A percentile compares a stretch with the other conserved stretches of the same genome.
phyloP scores from a whole-genome alignment of 768 basidiomycete genomes.

The Suillus subalutaceus region DNA sequence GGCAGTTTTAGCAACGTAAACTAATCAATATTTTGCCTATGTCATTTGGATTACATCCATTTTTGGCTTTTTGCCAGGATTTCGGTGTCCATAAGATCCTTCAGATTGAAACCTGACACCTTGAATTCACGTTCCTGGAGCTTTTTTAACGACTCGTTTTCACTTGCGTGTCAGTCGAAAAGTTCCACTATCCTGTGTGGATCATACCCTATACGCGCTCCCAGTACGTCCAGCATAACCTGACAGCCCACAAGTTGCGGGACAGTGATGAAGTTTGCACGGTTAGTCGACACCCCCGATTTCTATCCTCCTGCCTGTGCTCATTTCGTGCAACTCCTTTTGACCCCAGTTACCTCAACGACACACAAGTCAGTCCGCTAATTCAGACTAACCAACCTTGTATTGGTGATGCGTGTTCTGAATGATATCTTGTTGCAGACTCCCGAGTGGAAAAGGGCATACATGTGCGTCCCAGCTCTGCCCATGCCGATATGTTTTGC shows the following conservation, averaged over 20 bases:
- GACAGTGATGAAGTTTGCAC: conserved; percentile 58
- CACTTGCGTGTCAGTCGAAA: neutral
- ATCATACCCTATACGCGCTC: neutral
- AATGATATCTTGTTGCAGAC: conserved; percentile 43
- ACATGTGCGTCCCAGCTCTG: conserved; percentile 29
- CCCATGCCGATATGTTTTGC: neutral
- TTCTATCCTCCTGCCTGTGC: neutral
- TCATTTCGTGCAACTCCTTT: neutral
- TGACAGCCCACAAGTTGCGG: neutral
- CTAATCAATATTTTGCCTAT: neutral
- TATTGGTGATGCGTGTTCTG: neutral
- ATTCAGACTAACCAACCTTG: neutral
- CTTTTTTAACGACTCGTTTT: neutral
- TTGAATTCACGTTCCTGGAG: neutral
- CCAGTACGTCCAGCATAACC: neutral
- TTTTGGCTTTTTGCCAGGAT: conserved; percentile 1
- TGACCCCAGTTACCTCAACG: conserved; percentile 59
- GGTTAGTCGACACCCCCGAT: conserved; percentile 36
- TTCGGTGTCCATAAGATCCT: conserved; percentile 3
- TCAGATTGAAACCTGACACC: neutral
- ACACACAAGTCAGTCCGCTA: conserved; percentile 56
- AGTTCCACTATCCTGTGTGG: neutral
- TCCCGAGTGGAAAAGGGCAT: conserved; percentile 56
- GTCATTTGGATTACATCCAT: neutral
- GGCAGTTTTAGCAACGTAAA: neutral